phyloP scores from a whole-genome alignment of 2,329 filamentous ascomycete genomes.

The Cryphonectria parasitica region DNA sequence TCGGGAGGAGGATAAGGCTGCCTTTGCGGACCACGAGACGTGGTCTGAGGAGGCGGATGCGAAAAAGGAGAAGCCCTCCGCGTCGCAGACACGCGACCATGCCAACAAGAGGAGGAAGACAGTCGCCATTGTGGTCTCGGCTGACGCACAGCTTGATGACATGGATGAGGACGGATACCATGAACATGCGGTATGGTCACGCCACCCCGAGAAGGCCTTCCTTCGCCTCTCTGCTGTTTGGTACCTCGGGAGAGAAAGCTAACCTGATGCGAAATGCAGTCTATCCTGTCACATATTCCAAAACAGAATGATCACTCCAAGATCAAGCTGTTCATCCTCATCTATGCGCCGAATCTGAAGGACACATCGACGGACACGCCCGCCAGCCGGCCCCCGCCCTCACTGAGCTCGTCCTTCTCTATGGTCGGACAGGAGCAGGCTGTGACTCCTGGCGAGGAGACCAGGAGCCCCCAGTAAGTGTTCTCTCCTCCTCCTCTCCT shows the following conservation, averaged over 20 bases:
- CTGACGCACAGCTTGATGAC: conserved; percentile 65
- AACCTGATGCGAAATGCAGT: conserved; percentile 51
- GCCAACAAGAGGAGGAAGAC: conserved; percentile 66
- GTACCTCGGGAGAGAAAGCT: background rate
- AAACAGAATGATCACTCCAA: conserved; percentile 73
- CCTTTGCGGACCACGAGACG: conserved; percentile 82
- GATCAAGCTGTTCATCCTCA: conserved; percentile 82
- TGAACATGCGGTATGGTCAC: conserved; percentile 75
- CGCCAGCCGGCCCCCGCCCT: conserved; percentile 64
- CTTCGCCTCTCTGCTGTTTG: background rate
- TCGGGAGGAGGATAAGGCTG: conserved; percentile 78
- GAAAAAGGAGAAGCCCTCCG: conserved; percentile 52
- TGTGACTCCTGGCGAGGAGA: conserved; percentile 67
- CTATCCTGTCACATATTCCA: conserved; percentile 87
- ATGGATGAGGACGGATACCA: conserved; percentile 65
- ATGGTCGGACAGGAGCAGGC: conserved; percentile 79
- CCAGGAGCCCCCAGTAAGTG: conserved; percentile 60
- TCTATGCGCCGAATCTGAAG: conserved; percentile 83
- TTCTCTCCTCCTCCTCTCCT: background rate
- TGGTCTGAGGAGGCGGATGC: conserved; percentile 91
- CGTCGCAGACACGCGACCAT: conserved; percentile 40
- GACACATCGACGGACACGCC: conserved; percentile 61
- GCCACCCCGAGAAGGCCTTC: conserved; percentile 4
- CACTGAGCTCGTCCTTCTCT: conserved; percentile 79
- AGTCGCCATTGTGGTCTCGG: conserved; percentile 87